These are phyloP conservation scores for Penicillium sp. DNA, from an alignment of 2,329 filamentous ascomycete species.

Conservation along the genomic window DNA sequence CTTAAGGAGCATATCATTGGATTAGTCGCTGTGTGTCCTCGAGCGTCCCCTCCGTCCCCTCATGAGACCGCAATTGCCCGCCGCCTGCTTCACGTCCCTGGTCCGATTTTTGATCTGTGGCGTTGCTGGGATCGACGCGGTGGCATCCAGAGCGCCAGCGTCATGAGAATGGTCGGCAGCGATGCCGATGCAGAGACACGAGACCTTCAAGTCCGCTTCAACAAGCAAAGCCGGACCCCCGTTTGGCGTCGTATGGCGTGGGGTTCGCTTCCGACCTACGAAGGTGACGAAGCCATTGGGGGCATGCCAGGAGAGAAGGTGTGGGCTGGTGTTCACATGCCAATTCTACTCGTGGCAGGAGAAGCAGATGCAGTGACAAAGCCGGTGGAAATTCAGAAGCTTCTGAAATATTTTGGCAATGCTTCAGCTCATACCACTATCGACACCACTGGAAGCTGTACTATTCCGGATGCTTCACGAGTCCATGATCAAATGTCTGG, in stretches of 20 bases:
- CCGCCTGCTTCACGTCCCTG: conserved; percentile 66
- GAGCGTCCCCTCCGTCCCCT: conserved; percentile 62
- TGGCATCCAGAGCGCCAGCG: conserved; percentile 73
- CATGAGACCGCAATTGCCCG: conserved; percentile 53
- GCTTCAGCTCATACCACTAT: conserved; percentile 26
- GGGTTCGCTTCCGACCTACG: conserved; percentile 65
- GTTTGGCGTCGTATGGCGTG: conserved; percentile 81
- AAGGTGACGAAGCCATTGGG: conserved; percentile 51
- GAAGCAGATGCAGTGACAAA: conserved; percentile 74
- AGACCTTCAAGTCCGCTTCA: conserved; percentile 53
- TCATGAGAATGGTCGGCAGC: conserved; percentile 65
- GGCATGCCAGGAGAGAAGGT: conserved; percentile 68
- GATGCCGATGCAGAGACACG: conserved; percentile 43
- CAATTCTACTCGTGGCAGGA: conserved; percentile 76
- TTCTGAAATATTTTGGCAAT: conserved; percentile 51
- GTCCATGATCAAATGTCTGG: conserved; percentile 25
- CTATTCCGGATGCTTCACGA: conserved; percentile 33
- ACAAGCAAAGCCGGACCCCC: conserved; percentile 76
- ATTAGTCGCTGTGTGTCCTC: conserved; percentile 78
- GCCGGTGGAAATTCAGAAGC: conserved; percentile 67
- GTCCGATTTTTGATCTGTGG: conserved; percentile 69
- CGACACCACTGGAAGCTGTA: conserved; percentile 22
- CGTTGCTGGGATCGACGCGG: conserved; percentile 76
- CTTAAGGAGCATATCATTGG: conserved; percentile 69
- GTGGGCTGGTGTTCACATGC: conserved; percentile 72